Evolutionary conservation across 1,139 yeast species (phyloP), one percentile per base, ranked within the genome.

Genomic region (Taphrina pruni): DNA sequence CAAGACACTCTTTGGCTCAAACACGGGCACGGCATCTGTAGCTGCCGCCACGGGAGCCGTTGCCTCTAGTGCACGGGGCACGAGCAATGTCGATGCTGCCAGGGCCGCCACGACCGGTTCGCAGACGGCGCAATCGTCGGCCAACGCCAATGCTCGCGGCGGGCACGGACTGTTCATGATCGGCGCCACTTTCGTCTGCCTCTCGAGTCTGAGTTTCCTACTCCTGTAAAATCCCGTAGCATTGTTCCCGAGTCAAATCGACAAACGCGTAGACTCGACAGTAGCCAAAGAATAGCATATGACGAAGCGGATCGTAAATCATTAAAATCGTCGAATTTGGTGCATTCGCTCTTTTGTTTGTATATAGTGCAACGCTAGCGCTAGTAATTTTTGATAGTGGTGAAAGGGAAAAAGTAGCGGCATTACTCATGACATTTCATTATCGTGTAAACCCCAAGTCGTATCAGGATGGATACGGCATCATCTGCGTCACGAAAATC

Each of bases 21-120:
- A 64, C 43, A 55, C 61, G 17, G 67, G 67, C 14, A 17, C 67
- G 14, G 67, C 61, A 11, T 20, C 54, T 45, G 9, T 43, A 41
- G 62, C 62, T 26, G 20, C 54, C 11, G 52, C 62, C 26, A 45
- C 62, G 26, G 62, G 60, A 1, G 12, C 48, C n/a, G 38, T 20
- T n/a, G 50, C 50, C 9, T 21, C 54, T 2, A 38, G n/a, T 8
- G 36, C 54, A 11, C 32, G 54, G 7, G 54, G 54, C n/a, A 9
- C 36, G 8, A 35, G 54, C 36, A 50, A 8, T 8, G 36, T 50
- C 12, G 54, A 21, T 9, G 54, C 54, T n/a, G 54, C 36, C 14
- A 26, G 32, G 36, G 54, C 54, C 32, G 12, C 54, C 54, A 21
- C 54, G n/a, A 50, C 54, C 8, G 36, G 36, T 35, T 12, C 48